Base-by-base conservation (phyloP, 1,284 basidiomycete species). In the Salmacisia buchloeana region DNA sequence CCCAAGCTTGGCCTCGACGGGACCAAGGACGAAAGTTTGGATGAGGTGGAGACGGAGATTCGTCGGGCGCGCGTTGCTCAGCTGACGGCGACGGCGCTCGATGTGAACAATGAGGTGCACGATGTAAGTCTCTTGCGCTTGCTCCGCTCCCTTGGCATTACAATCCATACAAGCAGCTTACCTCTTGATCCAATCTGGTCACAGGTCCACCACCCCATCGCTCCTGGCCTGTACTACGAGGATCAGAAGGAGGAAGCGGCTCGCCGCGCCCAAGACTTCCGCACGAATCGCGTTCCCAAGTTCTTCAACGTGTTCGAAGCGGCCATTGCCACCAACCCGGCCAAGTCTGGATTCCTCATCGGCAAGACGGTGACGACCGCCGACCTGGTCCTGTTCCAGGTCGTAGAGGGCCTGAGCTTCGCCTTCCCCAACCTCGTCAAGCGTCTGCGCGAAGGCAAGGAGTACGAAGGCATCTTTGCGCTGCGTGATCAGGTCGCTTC, bases 381-480 rank as follows among this genome's bases (percentile, higher is more conserved):
- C 25, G 85, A 85, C 70, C 74, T 85, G 18, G 80, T 79, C 23
- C 73, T 85, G 25, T 85, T 83, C 76, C 83, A 76, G 49, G 68
- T 81, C 23, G 10, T 82, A 1, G 73, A 77, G 21, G 82, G 83
- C 49, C 65, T 85, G n/a, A 62, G 74, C 21, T 84, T 80, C 67
- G 84, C 84, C 23, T 85, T 84, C 75, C 85, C 85, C 2, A 80
- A 75, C 36, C 78, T 81, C 13, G 71, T 83, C 68, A 69, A 61
- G 5, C 72, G 76, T 29, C 56, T 83, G 13, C 56, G 69, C 41
- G 63, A 69, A n/a, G 39, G 45, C 2, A 61, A 39, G 41, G 69
- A 80, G 58, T 83, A 81, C 69, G 69, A 76, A 3, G 68, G 76
- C 13, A 38, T 80, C 29, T 69, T 71, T 23, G 60, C 46, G 7